Conservation (phyloP, 805 yeast species). For the Candida khao-thaluensis region DNA sequence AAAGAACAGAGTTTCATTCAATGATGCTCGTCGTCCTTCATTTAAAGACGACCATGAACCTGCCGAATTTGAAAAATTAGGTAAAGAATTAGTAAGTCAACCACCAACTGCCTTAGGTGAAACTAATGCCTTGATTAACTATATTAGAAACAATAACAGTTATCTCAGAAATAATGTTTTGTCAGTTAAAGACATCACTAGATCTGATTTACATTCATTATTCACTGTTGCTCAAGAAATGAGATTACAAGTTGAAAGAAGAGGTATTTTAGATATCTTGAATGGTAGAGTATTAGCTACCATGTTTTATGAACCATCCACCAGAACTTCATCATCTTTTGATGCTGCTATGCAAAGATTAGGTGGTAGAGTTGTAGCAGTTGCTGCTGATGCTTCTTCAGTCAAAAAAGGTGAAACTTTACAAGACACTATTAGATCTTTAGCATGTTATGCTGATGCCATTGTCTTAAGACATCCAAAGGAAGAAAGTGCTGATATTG, state of each 20-base stretch:
- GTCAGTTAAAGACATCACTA: conserved; percentile 82
- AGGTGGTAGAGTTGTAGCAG: conserved; percentile 95
- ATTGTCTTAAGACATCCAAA: conserved; percentile 96
- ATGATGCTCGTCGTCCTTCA: conserved; percentile 36
- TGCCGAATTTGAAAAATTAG: conserved; percentile 46
- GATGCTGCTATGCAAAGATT: conserved; percentile 99
- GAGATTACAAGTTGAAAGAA: conserved; percentile 95
- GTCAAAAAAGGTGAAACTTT: conserved; percentile 97
- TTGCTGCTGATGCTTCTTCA: conserved; percentile 83
- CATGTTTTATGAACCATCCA: conserved; percentile 96
- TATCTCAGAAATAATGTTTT: conserved; percentile 85
- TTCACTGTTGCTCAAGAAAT: conserved; percentile 98
- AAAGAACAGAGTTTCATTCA: conserved; percentile 37
- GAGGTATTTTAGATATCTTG: conserved; percentile 88
- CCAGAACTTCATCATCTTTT: conserved; percentile 94
- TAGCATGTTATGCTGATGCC: conserved; percentile 96
- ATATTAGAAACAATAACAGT: conserved; percentile 81
- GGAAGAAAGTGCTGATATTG: conserved; percentile 87
- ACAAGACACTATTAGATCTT: conserved; percentile 92
- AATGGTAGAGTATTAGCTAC: conserved; percentile 91
- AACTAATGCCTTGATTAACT: conserved; percentile 74
- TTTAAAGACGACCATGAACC: conserved; percentile 43
- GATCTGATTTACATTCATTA: conserved; percentile 87
- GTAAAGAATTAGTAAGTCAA: conserved; percentile 69
- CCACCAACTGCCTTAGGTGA: conserved; percentile 73